These are phyloP conservation scores for Pleurotus eryngii DNA, from an alignment of 768 basidiomycete species.

Conservation along the genomic window DNA sequence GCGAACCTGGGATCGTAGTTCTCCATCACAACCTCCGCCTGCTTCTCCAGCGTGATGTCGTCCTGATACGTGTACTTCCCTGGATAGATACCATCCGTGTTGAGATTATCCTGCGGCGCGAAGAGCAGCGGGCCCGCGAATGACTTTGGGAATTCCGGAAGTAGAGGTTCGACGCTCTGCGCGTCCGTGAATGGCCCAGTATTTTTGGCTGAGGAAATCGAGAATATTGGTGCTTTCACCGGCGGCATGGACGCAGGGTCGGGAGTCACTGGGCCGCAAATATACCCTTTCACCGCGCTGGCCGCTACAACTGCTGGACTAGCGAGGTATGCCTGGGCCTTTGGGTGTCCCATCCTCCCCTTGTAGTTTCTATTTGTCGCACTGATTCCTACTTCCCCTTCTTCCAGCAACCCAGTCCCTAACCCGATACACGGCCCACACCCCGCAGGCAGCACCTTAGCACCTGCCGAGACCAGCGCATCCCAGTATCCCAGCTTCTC, in stretches of 20 bases:
- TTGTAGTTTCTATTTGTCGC: conserved; percentile 99
- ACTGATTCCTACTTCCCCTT: conserved; percentile 94
- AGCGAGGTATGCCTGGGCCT: conserved; percentile 92
- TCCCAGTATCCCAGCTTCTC: conserved; percentile 89
- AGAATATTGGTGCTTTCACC: conserved; percentile 53
- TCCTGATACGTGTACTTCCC: conserved; percentile 99
- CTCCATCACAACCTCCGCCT: conserved; percentile 98
- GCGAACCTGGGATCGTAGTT: conserved; percentile 96
- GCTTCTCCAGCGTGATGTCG: conserved; percentile 92
- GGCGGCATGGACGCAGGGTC: conserved; percentile 51
- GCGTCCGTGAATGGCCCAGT: conserved; percentile 24
- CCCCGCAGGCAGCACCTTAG: conserved; percentile 89
- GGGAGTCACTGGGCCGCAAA: conserved; percentile 75
- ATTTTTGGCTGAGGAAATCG: conserved; percentile 35
- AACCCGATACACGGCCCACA: conserved; percentile 99
- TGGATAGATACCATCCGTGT: conserved; percentile 98
- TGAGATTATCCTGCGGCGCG: conserved; percentile 93
- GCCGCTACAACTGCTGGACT: conserved; percentile 98
- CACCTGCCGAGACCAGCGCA: conserved; percentile 80
- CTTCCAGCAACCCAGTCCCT: conserved; percentile 87
- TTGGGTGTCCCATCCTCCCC: conserved; percentile 96
- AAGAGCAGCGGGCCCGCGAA: conserved; percentile 90
- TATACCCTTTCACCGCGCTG: conserved; percentile 89
- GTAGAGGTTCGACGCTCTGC: conserved; percentile 55
- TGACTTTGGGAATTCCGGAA: conserved; percentile 76